Evolutionary conservation across 768 basidiomycete genomes (phyloP).

Genomic region (Porphyrellus cyaneotinctus): DNA sequence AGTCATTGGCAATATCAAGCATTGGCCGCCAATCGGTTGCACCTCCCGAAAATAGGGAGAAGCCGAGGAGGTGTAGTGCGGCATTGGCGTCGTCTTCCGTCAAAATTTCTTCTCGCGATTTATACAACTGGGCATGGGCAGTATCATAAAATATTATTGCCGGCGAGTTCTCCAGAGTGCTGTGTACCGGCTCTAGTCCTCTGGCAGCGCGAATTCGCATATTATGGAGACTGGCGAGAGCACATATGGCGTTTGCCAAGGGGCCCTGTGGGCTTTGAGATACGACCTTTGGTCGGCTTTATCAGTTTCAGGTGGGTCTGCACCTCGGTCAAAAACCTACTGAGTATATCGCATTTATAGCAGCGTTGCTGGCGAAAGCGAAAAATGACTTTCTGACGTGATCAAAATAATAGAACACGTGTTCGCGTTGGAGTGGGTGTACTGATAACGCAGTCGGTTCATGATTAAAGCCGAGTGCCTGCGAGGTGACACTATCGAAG

Average conservation of each 20-base stretch:
- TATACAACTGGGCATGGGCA: slow-evolving; percentile 61
- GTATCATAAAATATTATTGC: slow-evolving; percentile 65
- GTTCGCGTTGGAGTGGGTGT: slow-evolving; percentile 49
- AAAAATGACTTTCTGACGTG: slow-evolving; percentile 65
- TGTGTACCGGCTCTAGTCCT: slow-evolving; percentile 54
- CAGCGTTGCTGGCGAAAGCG: slow-evolving; percentile 56
- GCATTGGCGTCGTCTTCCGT: slow-evolving; percentile 71
- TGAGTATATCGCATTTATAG: slow-evolving; percentile 61
- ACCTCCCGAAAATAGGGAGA: slow-evolving; percentile 68
- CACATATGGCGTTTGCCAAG: slow-evolving; percentile 69
- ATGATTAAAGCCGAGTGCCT: slow-evolving; percentile 26
- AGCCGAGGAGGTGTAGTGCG: slow-evolving; percentile 71
- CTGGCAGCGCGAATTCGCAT: slow-evolving; percentile 57
- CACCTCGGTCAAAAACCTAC: slow-evolving; percentile 39
- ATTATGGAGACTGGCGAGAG: slow-evolving; percentile 69
- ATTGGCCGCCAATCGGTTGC: slow-evolving; percentile 65
- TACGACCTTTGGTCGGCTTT: slow-evolving; percentile 37
- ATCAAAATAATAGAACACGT: slow-evolving; percentile 72
- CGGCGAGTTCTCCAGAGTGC: slow-evolving; percentile 52
- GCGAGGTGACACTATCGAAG: slow-evolving; percentile 35
- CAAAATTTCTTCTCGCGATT: slow-evolving; percentile 50
- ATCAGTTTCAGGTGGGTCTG: slow-evolving; percentile 16
- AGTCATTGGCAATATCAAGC: slow-evolving; percentile 69
- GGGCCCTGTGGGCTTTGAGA: slow-evolving; percentile 65
- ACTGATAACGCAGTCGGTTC: slow-evolving; percentile 27